phyloP scores from a whole-genome alignment of 2,329 filamentous ascomycete genomes.

The Xylariales sp. region DNA sequence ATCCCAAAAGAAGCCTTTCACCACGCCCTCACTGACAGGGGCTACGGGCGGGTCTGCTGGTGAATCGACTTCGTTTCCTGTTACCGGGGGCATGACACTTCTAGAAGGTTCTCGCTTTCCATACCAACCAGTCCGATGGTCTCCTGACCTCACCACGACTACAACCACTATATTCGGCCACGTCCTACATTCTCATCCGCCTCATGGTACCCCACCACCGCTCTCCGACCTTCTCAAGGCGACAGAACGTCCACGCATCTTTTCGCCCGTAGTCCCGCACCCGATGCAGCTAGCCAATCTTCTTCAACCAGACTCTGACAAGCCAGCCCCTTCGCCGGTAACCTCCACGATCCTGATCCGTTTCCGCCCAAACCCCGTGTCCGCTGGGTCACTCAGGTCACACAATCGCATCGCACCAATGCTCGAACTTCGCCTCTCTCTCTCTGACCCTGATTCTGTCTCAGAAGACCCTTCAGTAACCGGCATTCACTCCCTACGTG shows the following conservation, averaged over 20 bases:
- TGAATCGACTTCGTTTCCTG: neutral
- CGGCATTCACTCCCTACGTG: constrained; percentile 29
- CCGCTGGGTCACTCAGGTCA: too few relatives aligned
- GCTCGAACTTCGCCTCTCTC: constrained; percentile 34
- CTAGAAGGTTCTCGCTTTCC: constrained; percentile 7
- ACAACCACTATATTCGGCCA: constrained; percentile 48
- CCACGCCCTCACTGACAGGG: neutral
- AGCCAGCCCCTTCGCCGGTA: constrained; percentile 16
- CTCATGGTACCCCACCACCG: too few relatives aligned
- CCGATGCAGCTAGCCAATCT: constrained; percentile 37
- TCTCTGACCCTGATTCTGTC: constrained; percentile 24
- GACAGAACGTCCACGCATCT: constrained; percentile 31
- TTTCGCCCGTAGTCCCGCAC: constrained; percentile 43
- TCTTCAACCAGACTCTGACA: constrained; percentile 13
- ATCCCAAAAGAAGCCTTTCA: too few relatives aligned
- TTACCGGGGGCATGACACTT: neutral
- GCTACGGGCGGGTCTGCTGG: neutral
- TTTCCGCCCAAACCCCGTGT: too few relatives aligned
- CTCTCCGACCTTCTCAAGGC: too few relatives aligned
- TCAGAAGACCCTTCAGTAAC: constrained; percentile 15
- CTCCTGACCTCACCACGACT: constrained; percentile 13
- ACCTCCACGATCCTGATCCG: constrained; percentile 38
- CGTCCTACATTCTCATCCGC: constrained; percentile 31
- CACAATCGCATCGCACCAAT: too few relatives aligned
- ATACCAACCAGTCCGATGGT: constrained; percentile 20